phyloP scores from a whole-genome alignment of 2,329 filamentous ascomycete genomes.

The Alternaria panax region DNA sequence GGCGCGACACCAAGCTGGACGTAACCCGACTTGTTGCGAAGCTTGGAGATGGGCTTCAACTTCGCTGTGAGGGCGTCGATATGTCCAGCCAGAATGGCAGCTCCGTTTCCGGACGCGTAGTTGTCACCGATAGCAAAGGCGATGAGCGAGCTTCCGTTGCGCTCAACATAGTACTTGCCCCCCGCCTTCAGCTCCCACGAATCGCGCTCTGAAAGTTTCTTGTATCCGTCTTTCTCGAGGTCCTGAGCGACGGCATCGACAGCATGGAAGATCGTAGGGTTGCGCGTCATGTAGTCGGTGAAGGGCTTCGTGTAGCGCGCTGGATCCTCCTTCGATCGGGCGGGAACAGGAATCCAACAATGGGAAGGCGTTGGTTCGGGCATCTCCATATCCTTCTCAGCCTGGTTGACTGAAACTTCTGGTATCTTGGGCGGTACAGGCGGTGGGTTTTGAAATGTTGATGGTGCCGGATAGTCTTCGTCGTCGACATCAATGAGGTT shows the following conservation, averaged over 20 bases:
- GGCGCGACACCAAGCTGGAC: slow-evolving; percentile 89
- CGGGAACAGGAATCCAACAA: slow-evolving; percentile 24
- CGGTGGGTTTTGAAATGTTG: slow-evolving; percentile 41
- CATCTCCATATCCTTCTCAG: slow-evolving; percentile 4
- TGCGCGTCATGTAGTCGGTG: slow-evolving; percentile 83
- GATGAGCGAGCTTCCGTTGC: slow-evolving; percentile 85
- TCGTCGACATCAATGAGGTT: slow-evolving; percentile 46
- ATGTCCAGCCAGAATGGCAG: slow-evolving; percentile 89
- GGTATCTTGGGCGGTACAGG: slow-evolving; percentile 50
- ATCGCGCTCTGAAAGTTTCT: slow-evolving; percentile 79
- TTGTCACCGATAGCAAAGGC: slow-evolving; percentile 82
- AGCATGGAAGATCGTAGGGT: slow-evolving; percentile 92
- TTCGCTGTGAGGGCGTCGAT: slow-evolving; percentile 90
- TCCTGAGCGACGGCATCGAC: slow-evolving; percentile 80
- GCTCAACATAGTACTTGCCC: slow-evolving; percentile 86
- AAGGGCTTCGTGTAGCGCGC: slow-evolving; percentile 78
- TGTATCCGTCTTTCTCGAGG: slow-evolving; percentile 75
- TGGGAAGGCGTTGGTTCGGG: slow-evolving; percentile 24
- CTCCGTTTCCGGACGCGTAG: slow-evolving; percentile 84
- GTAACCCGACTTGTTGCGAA: slow-evolving; percentile 85
- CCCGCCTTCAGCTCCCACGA: slow-evolving; percentile 81
- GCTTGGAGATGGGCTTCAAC: slow-evolving; percentile 86
- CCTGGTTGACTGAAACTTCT: slow-evolving; percentile 26
- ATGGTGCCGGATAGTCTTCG: slow-evolving; percentile 24
- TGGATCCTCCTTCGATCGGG: slow-evolving; percentile 37